A percentile compares a stretch with the other conserved stretches of the same genome.
phyloP scores from a whole-genome alignment of 306 rosid species.

The Phaseolus lunatus region DNA sequence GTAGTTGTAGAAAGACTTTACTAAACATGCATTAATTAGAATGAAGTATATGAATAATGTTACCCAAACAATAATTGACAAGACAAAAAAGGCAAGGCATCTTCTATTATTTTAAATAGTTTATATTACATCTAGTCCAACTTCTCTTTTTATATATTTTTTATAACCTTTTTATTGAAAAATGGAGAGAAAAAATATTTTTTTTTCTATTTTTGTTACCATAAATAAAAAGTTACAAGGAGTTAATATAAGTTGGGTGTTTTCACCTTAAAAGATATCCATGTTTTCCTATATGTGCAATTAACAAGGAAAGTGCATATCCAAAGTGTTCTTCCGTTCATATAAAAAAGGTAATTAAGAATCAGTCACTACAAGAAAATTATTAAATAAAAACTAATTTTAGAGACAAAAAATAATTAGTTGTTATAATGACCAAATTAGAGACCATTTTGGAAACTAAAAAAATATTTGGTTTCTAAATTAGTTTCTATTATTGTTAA shows the following conservation, averaged over 20 bases:
- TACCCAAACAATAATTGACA: neutral
- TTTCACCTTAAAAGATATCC: neutral
- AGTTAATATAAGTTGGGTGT: too few relatives aligned
- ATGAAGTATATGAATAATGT: neutral
- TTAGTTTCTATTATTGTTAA: too few relatives aligned
- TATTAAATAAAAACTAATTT: too few relatives aligned
- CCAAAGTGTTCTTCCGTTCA: neutral
- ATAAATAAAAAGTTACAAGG: neutral
- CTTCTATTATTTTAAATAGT: neutral
- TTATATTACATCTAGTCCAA: neutral
- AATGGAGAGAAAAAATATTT: neutral
- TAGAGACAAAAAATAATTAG: too few relatives aligned
- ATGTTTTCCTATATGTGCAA: neutral
- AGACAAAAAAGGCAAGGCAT: neutral
- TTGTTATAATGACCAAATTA: too few relatives aligned
- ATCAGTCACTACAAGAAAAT: too few relatives aligned
- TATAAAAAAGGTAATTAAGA: constrained; percentile 16
- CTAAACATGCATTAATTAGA: neutral
- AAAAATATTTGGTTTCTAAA: too few relatives aligned
- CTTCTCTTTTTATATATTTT: neutral
- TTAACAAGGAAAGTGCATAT: constrained; percentile 11
- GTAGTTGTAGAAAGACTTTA: neutral
- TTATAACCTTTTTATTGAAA: neutral
- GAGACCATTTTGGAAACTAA: too few relatives aligned
- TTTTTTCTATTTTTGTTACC: neutral